Conservation (phyloP, 257 asterid species). For the Thymus quinquecostatus region DNA sequence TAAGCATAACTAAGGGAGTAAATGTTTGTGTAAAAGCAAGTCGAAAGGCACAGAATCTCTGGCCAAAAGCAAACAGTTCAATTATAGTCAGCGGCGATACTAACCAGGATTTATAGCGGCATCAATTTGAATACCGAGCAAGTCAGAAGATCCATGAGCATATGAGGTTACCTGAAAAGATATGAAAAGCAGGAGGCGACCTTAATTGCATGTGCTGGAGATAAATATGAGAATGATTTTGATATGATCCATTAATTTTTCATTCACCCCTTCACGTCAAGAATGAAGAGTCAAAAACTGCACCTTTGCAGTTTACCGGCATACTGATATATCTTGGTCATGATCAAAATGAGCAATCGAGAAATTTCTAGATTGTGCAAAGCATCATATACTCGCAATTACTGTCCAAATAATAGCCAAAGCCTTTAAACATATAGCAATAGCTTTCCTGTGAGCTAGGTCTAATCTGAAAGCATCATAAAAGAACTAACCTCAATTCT, state of each 20-base stretch:
- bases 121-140: slow-evolving; percentile 98
- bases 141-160: slow-evolving; percentile 96
- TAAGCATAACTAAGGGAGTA: slow-evolving; percentile 21
- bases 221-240: slow-evolving; percentile 13
- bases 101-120: slow-evolving; percentile 98
- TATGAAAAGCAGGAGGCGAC: slow-evolving; percentile 26
- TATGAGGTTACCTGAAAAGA: slow-evolving; percentile 85
- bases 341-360: too few species aligned
- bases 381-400: slow-evolving; percentile 11
- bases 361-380: too few species aligned
- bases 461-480: slow-evolving; percentile 23
- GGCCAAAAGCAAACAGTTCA: slow-evolving; percentile 19
- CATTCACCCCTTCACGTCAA: slow-evolving; percentile 10
- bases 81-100: slow-evolving; percentile 26
- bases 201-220: slow-evolving; percentile 20
- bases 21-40: slow-evolving; percentile 9
- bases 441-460: background rate
- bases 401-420: slow-evolving; percentile 18
- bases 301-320: too few species aligned
- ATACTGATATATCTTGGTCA: too few species aligned
- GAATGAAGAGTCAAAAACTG: background rate
- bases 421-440: slow-evolving; percentile 2
- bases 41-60: slow-evolving; percentile 22
- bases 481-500: slow-evolving; percentile 83
- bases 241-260: background rate